Conservation (phyloP, 345 rosid species). For the Balakata baccata region DNA sequence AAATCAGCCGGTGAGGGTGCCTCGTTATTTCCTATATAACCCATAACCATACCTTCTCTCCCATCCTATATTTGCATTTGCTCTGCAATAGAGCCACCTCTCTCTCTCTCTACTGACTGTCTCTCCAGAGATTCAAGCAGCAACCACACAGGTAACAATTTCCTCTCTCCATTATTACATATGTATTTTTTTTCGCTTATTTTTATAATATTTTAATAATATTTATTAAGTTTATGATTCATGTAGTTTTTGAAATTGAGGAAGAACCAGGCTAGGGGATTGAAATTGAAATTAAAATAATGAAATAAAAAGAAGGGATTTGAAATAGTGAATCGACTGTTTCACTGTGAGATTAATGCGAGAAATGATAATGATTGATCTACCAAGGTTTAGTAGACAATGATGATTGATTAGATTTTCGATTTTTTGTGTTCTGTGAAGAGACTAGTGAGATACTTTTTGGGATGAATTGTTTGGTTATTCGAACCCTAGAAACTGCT, state of each 20-base stretch:
- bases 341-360: constrained; percentile 22
- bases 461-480: constrained; percentile 9
- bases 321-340: constrained; percentile 13
- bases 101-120: constrained; percentile 16
- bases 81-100: neutral
- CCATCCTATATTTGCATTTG: constrained; percentile 13
- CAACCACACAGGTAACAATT: constrained; percentile 32
- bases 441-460: neutral
- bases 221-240: constrained; percentile 8
- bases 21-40: constrained; percentile 56
- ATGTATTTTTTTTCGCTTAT: neutral
- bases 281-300: neutral
- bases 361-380: constrained; percentile 20
- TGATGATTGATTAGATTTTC: neutral
- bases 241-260: constrained; percentile 1
- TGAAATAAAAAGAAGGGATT: neutral
- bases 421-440: neutral
- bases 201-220: constrained; percentile 3
- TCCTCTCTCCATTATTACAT: constrained; percentile 11
- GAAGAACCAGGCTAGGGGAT: neutral
- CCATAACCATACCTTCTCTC: constrained; percentile 20
- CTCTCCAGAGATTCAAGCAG: constrained; percentile 23
- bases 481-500: constrained; percentile 22
- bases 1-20: constrained; percentile 37
- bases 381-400: neutral